phyloP scores from a whole-genome alignment of 768 basidiomycete species.

The Sistotremastrum niveocremeum region DNA sequence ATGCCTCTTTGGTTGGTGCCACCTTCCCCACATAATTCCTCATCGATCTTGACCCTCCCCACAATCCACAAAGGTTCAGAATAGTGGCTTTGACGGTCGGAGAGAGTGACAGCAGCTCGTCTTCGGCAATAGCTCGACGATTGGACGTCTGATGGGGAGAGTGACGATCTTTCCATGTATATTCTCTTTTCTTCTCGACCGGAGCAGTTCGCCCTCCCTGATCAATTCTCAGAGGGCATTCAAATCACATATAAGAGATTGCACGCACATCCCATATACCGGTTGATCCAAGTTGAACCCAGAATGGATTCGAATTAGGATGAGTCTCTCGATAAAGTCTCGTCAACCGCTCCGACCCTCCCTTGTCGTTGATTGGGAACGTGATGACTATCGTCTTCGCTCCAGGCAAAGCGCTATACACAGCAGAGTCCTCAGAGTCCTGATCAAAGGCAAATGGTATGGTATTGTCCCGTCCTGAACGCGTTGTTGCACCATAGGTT shows the following conservation, averaged over 20 bases:
- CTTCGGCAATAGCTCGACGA: slow-evolving; percentile 36
- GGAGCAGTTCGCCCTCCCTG: slow-evolving; percentile 18
- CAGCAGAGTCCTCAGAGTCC: slow-evolving; percentile 27
- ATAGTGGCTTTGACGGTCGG: slow-evolving; percentile 23
- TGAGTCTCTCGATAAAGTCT: slow-evolving; percentile 28
- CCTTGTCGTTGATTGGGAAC: slow-evolving; percentile 36
- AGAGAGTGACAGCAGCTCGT: slow-evolving; percentile 36
- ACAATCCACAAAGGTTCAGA: slow-evolving; percentile 48
- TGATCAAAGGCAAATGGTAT: slow-evolving; percentile 46
- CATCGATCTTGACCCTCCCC: slow-evolving; percentile 39
- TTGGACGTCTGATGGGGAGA: slow-evolving; percentile 28
- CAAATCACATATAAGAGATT: not conserved
- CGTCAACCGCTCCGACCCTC: slow-evolving; percentile 35
- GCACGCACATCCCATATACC: slow-evolving; percentile 46
- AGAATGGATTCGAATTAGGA: slow-evolving; percentile 19
- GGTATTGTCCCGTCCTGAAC: slow-evolving; percentile 34
- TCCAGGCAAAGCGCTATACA: slow-evolving; percentile 34
- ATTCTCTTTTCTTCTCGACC: slow-evolving; percentile 5
- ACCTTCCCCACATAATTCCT: slow-evolving; percentile 40
- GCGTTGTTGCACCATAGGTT: slow-evolving; percentile 38
- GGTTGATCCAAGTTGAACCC: slow-evolving; percentile 48
- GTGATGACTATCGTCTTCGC: slow-evolving; percentile 44
- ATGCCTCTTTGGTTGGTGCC: slow-evolving; percentile 40
- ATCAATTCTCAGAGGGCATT: not conserved
- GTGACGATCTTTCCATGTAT: slow-evolving; percentile 38